Evolutionary conservation across 441 rosid species (phyloP), one percentile per base, ranked within the genome.

Genomic region (Bruguiera hainesii): DNA sequence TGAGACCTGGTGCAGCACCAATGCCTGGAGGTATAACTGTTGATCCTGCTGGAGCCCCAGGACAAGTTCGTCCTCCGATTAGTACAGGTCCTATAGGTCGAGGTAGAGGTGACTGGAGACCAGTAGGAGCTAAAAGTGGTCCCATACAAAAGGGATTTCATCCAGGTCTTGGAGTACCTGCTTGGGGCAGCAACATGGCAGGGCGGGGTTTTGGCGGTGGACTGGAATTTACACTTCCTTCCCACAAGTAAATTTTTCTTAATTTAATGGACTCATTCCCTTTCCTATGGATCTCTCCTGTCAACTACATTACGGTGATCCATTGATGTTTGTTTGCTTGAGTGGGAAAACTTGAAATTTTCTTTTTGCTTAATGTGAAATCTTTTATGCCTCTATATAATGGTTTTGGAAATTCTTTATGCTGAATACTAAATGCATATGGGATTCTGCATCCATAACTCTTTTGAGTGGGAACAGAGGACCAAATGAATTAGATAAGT

Each of bases 41-140:
- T 78, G 79, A 76, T 74, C 76, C 80, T 73, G 89, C 79, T 67
- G 87, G 83, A 63, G 79, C 84, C 49, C 77, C 90, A 52, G 89
- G 91, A 75, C 98, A 86, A 84, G 78, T 84, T 72, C 98, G 90
- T 70, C 99, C 96, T 65, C 83, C 83, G 21, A 75, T 75, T 49
- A 89, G 78, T 74, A 69, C 84, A 74, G 87, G 81, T 77, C 79
- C 82, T 51, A 67, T 74, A 75, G 98, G 96, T 74, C 95, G 97
- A 71, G 98, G 97, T 56, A 90, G 98, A 78, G 96, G 96, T 76
- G 99, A 95, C 60, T 90, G 96, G 98, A 88, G 98, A 70, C 91
- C 93, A 60, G 21, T 71, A 63, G 98, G 91, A 75, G 79, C 84
- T 76, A 89, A 86, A 80, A 73, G 72, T 84, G 88, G 78, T 78